Base-by-base conservation (phyloP, 2,329 filamentous ascomycete genomes). In the Sporothrix brunneoviolacea region DNA sequence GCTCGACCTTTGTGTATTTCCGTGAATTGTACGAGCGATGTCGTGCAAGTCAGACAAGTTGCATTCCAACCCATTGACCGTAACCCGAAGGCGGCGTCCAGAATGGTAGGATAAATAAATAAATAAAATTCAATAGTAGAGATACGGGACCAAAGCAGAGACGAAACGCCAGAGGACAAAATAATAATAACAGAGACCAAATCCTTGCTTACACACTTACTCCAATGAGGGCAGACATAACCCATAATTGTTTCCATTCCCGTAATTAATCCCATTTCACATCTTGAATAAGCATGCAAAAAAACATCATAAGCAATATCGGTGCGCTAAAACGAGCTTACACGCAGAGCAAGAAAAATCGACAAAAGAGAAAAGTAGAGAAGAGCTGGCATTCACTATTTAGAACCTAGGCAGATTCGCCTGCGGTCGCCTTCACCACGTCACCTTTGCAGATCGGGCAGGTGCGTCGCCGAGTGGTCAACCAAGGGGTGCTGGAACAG, bases 381-480 rank as follows among this genome's bases (percentile, higher is more conserved):
- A 9, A 24, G 19, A 42, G 33, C 12, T 27, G 13, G 24, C 24
- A 28, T n/a, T 30, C 21, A 22, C 8, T 8, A 18, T 9, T 28
- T 15, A 12, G 24, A 16, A n/a, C 9, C 28, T 40, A 54, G 4
- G 51, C 50, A 1, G 48, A 33, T 1, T 54, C 55, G 32, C 55
- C 52, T 2, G 30, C n/a, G 1, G 48, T 13, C 1, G 39, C 50
- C 19, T 79, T 73, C 15, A 98, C 91, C 32, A 98, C 93, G 64
- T 98, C 93, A 43, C 91, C 90, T 71, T 98, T 98, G 72, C 93
- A 98, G 54, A 98, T 97, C 1, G 93, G 93, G 61, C 93, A 98
- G n/a, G 93, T 98, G 56, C 93, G 84, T 56, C 93, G 86, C 43
- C 91, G 84, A 15, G 91, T 97, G 0, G 91, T 96, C 47, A 98